Evolutionary conservation across 164 flowering plant genomes (phyloP).

Genomic region (Annona squamosa): DNA sequence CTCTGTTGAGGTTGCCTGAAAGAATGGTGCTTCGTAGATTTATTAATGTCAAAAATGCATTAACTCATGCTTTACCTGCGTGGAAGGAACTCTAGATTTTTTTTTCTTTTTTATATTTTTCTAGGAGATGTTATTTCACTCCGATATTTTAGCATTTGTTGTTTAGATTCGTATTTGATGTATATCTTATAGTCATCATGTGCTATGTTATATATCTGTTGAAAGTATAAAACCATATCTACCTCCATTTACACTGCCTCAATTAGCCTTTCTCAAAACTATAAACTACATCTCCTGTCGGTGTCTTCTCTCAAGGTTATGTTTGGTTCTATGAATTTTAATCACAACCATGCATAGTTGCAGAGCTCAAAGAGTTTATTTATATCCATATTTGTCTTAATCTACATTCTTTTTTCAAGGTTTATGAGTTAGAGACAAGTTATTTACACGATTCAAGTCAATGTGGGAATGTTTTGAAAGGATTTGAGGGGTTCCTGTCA

Average conservation of each 20-base stretch:
- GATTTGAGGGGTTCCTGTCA: conserved; percentile 87
- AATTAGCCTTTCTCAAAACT: neutral
- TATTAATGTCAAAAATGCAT: too few species aligned
- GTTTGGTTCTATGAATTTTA: neutral
- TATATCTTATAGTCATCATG: neutral
- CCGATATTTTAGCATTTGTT: too few species aligned
- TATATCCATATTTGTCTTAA: neutral
- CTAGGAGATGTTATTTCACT: neutral
- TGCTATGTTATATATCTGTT: neutral
- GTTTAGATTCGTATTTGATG: neutral
- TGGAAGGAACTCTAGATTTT: too few species aligned
- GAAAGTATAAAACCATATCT: neutral
- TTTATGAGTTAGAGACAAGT: conserved; percentile 87
- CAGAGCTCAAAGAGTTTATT: neutral
- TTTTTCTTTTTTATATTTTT: too few species aligned
- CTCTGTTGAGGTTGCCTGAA: too few species aligned
- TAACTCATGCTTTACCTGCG: too few species aligned
- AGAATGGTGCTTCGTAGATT: too few species aligned
- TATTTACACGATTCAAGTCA: conserved; percentile 93
- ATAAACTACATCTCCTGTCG: neutral
- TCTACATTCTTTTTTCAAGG: conserved; percentile 27
- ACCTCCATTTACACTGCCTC: neutral
- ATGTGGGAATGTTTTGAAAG: conserved; percentile 94
- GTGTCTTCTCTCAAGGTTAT: neutral
- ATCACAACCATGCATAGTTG: too few species aligned